phyloP scores from a whole-genome alignment of 257 asterid genomes.

The Fraxinus cuspidata region DNA sequence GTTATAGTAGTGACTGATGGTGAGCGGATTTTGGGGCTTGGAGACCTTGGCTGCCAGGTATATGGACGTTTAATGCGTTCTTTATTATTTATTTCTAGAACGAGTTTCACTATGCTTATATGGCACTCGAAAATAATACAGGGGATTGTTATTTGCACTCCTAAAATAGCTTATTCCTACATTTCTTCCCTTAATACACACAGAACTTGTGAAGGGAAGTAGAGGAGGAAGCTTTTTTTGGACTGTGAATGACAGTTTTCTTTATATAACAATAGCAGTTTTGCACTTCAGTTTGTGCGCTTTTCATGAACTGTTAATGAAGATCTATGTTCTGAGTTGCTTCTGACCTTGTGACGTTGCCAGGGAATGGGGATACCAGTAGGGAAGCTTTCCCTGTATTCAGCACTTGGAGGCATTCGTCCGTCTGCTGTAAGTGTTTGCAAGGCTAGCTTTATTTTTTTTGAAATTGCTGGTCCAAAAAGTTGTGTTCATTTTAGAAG shows the following conservation, averaged over 20 bases:
- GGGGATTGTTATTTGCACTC: neutral
- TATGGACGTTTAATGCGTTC: neutral
- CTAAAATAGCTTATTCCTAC: neutral
- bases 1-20: constrained; percentile 79
- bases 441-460: constrained; percentile 9
- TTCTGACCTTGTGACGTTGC: neutral
- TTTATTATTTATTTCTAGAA: neutral
- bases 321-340: neutral
- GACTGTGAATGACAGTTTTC: neutral
- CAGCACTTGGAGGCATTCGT: constrained; percentile 43
- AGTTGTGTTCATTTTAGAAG: neutral
- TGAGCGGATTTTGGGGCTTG: constrained; percentile 72
- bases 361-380: constrained; percentile 45
- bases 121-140: neutral
- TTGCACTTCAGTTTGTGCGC: neutral
- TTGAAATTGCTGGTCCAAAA: constrained; percentile 5
- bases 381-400: constrained; percentile 34
- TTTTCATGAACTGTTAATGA: neutral
- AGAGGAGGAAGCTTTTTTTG: neutral
- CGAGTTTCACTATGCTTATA: neutral
- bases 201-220: neutral
- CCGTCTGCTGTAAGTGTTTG: constrained; percentile 47
- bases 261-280: neutral
- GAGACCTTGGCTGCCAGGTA: constrained; percentile 81
- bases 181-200: neutral